Base-by-base conservation (phyloP, 2,329 filamentous ascomycete genomes). In the Trichoderma aggressivum region DNA sequence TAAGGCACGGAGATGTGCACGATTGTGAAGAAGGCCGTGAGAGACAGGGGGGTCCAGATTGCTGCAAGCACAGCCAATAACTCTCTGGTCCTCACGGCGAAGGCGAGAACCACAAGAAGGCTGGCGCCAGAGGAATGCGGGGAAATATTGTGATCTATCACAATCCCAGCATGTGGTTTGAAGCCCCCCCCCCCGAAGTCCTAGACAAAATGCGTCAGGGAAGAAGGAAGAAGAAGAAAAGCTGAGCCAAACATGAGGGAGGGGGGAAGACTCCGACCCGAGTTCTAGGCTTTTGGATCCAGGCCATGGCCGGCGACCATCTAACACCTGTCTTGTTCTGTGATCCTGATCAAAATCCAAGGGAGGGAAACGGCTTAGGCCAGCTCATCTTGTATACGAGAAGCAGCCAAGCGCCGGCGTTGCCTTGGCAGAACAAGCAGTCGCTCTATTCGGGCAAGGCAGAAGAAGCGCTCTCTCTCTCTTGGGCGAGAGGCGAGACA, bases 61-160 rank as follows among this genome's bases (percentile, higher is more conserved):
- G 30, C 58, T 26, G 47, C 39, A 34, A n/a, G 50, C 55, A 39
- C 43, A 32, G n/a, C 50, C 32, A 64, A 47, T 32, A 50, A 16
- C 21, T 61, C 66, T 61, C 18, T 47, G 30, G 18, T 63, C 32
- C 64, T 43, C 30, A 64, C 32, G 47, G 28, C 28, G 60, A 36
- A 28, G 59, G 53, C 60, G 32, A 58, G 18, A 65, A 50, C n/a
- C 34, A 14, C 26, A 30, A 43, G 14, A 47, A 47, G 68, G 62
- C 69, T 65, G 69, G 64, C 34, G 56, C 47, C 56, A 30, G 32
- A 50, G 70, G 70, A 71, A 71, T 70, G 70, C 70, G 70, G 70
- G 70, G 70, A 70, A 71, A 59, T 39, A 69, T 70, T 69, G 50
- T 71, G 65, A 71, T 63, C 65, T 71, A 24, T 71, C 70, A 71